phyloP scores from a whole-genome alignment of 2,329 filamentous ascomycete genomes.

The Fusarium chlamydosporum region DNA sequence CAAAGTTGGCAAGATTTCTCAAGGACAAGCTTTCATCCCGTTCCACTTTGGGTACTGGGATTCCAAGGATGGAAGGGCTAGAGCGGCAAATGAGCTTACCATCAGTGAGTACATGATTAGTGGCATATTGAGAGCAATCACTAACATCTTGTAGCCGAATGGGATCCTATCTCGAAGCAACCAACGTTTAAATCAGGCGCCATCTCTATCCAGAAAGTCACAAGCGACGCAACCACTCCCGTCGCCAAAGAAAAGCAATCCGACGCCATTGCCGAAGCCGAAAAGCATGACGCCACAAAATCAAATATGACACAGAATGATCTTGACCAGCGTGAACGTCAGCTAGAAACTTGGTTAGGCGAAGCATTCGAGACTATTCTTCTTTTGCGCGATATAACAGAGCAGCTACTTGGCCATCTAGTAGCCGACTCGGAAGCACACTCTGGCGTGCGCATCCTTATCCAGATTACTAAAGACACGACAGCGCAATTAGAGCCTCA shows the following conservation, averaged over 20 bases:
- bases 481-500: accelerated
- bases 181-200: neutral
- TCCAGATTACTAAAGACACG: neutral
- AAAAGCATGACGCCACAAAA: neutral
- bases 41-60: slow-evolving; percentile 10
- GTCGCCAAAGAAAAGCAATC: neutral
- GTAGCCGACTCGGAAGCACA: neutral
- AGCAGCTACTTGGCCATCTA: neutral
- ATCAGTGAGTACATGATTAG: neutral
- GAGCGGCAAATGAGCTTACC: neutral
- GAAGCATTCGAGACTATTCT: neutral
- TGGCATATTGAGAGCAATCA: too few species aligned
- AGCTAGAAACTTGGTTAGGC: neutral
- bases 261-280: accelerated
- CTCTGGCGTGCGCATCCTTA: accelerated
- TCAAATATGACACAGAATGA: accelerated
- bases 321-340: neutral
- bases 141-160: neutral
- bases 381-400: neutral
- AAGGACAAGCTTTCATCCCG: neutral
- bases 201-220: accelerated
- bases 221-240: accelerated
- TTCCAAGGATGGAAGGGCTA: neutral
- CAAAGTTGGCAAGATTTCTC: neutral
- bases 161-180: neutral